Evolutionary conservation across 768 basidiomycete species (phyloP).

Genomic region (Lactifluus volemus): DNA sequence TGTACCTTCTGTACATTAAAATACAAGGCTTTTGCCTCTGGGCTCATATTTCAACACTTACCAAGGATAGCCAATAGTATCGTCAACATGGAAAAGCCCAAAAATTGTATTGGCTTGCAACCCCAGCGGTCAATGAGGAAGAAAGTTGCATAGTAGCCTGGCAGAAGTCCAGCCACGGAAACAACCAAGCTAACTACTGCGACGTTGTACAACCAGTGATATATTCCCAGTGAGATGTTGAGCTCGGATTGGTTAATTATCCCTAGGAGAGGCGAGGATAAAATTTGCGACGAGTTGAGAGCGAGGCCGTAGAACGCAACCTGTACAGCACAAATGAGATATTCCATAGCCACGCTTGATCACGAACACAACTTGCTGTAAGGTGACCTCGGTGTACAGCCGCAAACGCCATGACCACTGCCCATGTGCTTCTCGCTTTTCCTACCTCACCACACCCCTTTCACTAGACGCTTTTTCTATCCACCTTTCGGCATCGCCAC

Average conservation of each 20-base stretch:
- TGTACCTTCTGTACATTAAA: too few relatives aligned
- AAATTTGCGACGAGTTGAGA: constrained; percentile 70
- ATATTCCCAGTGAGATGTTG: constrained; percentile 29
- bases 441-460: too few relatives aligned
- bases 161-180: constrained; percentile 69
- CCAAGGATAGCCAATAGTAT: constrained; percentile 57
- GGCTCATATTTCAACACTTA: too few relatives aligned
- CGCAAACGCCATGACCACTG: too few relatives aligned
- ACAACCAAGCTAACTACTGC: constrained; percentile 70
- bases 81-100: constrained; percentile 60
- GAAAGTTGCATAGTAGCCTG: constrained; percentile 62
- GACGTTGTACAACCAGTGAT: constrained; percentile 51
- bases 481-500: too few relatives aligned
- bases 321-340: constrained; percentile 25
- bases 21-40: too few relatives aligned
- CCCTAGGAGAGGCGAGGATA: constrained; percentile 44
- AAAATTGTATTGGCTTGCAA: constrained; percentile 68
- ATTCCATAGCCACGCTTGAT: not conserved
- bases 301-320: constrained; percentile 87
- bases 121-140: constrained; percentile 71
- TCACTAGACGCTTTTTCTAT: too few relatives aligned
- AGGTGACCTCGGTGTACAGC: too few relatives aligned
- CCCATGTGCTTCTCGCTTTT: too few relatives aligned
- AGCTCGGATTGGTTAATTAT: constrained; percentile 32
- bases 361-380: too few relatives aligned